A percentile compares a stretch with the other conserved stretches of the same genome.
Evolutionary conservation across 2,329 filamentous ascomycete species (phyloP).

Genomic region (Leptographium lundbergii): DNA sequence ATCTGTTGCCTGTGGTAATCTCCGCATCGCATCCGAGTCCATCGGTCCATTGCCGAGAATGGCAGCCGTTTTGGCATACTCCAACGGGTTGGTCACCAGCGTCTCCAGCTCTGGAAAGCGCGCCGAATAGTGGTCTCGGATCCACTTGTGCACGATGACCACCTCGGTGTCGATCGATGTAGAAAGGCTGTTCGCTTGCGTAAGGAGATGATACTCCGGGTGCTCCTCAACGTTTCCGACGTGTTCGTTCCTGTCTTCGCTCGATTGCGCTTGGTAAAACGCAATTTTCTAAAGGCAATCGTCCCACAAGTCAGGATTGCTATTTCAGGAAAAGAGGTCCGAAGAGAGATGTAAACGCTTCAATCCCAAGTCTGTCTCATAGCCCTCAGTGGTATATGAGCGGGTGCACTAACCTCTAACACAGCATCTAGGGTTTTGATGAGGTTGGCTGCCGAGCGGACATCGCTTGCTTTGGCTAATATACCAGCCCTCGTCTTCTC

Average conservation of each 20-base stretch:
- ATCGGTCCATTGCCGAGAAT: slow-evolving; percentile 89
- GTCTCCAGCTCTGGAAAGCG: slow-evolving; percentile 88
- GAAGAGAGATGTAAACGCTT: slow-evolving; percentile 49
- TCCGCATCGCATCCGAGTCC: slow-evolving; percentile 67
- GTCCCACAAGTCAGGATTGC: slow-evolving; percentile 54
- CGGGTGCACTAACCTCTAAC: slow-evolving; percentile 55
- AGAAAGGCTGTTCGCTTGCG: slow-evolving; percentile 78
- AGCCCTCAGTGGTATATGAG: neutral
- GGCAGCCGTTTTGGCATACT: slow-evolving; percentile 89
- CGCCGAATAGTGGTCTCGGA: slow-evolving; percentile 87
- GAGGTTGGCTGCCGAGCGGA: slow-evolving; percentile 64
- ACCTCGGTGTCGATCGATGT: slow-evolving; percentile 91
- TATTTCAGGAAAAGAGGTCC: slow-evolving; percentile 21
- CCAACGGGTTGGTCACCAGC: slow-evolving; percentile 79
- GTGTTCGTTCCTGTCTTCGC: slow-evolving; percentile 47
- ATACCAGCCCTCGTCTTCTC: slow-evolving; percentile 71
- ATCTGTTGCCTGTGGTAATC: slow-evolving; percentile 60
- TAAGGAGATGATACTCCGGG: slow-evolving; percentile 79
- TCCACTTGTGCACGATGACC: slow-evolving; percentile 87
- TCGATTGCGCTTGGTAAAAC: slow-evolving; percentile 58
- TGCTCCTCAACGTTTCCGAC: slow-evolving; percentile 84
- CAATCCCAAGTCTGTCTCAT: slow-evolving; percentile 14
- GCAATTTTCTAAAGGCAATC: slow-evolving; percentile 60
- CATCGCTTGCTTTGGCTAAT: slow-evolving; percentile 66
- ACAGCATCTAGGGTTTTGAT: slow-evolving; percentile 74